Base-by-base conservation (phyloP, 2,329 filamentous ascomycete genomes). In the Venturia oleaginea region DNA sequence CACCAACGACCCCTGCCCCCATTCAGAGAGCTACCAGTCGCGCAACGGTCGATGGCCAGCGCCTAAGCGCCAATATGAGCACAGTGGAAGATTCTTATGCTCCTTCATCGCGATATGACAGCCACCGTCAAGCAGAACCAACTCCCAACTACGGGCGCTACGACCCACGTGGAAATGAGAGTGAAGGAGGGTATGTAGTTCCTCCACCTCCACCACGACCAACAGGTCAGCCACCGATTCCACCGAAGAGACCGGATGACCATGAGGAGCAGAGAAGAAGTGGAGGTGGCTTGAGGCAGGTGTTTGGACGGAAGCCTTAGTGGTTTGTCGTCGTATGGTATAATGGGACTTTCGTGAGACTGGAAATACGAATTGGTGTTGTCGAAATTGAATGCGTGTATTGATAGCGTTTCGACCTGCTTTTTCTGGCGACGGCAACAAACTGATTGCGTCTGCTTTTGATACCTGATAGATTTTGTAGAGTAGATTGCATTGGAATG, bases 211-310 rank as follows among this genome's bases (percentile, higher is more conserved):
- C 59, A 30, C 59, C 59, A 17, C 38, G 59, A 32, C 51, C 51
- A 6, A 17, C 27, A n/a, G 30, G 17, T 19, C 34, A 60, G 7
- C 59, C 59, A 7, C 59, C 59, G 13, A 60, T 60, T 22, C 59
- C 59, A 17, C 59, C 59, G 15, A 60, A 60, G 59, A 60, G 59
- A 11, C 59, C 59, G 30, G 59, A 60, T 15, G 59, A 40, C 13
- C 27, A 42, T 27, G 59, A 40, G 17, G 59, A 60, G 5, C 34
- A 60, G 3, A 60, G 59, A 37, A 42, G 59, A 22, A 60, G 17
- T 27, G 40, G 59, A 27, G 59, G 59, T 6, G 59, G 59, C 1
- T 40, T 60, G 59, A 40, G 34, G 17, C 22, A 27, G 32, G 59
- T 40, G 4, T 40, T 60, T 60, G 51, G 51, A n/a, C 42, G 59